phyloP scores from a whole-genome alignment of 2,329 filamentous ascomycete genomes.

The Fulvia fulva region DNA sequence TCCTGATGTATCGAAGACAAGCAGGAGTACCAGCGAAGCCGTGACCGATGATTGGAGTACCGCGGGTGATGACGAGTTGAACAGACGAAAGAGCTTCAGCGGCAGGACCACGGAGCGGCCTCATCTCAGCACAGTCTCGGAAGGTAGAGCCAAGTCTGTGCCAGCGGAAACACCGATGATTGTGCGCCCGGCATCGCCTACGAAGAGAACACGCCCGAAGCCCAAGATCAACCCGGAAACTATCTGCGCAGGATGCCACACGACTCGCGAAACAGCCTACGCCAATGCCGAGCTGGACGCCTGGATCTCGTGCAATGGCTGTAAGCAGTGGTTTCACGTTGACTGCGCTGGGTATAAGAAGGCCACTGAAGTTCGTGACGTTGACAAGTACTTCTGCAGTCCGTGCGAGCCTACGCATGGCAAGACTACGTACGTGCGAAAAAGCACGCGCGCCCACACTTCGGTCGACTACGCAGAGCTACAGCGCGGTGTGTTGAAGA shows the following conservation, averaged over 20 bases:
- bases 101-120: not conserved
- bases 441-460: slow-evolving; percentile 61
- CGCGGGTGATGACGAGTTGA: slow-evolving; percentile 6
- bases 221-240: slow-evolving; percentile 37
- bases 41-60: slow-evolving; percentile 8
- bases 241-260: slow-evolving; percentile 55
- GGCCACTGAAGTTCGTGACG: slow-evolving; percentile 59
- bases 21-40: slow-evolving; percentile 10
- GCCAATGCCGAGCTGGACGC: slow-evolving; percentile 50
- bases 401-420: slow-evolving; percentile 58
- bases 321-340: slow-evolving; percentile 66
- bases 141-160: slow-evolving; percentile 25
- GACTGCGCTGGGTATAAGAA: slow-evolving; percentile 64
- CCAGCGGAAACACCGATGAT: slow-evolving; percentile 28
- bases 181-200: slow-evolving; percentile 21
- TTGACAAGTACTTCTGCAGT: slow-evolving; percentile 65
- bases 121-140: not conserved
- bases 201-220: slow-evolving; percentile 26
- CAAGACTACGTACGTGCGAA: slow-evolving; percentile 62
- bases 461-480: slow-evolving; percentile 66
- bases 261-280: slow-evolving; percentile 49
- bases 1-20: slow-evolving; percentile 32
- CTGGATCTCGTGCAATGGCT: slow-evolving; percentile 67
- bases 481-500: slow-evolving; percentile 63
- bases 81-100: slow-evolving; percentile 28